Evolutionary conservation across 2,329 filamentous ascomycete species (phyloP), one percentile per base, ranked within the genome.

Genomic region (Coniochaeta prunicola): DNA sequence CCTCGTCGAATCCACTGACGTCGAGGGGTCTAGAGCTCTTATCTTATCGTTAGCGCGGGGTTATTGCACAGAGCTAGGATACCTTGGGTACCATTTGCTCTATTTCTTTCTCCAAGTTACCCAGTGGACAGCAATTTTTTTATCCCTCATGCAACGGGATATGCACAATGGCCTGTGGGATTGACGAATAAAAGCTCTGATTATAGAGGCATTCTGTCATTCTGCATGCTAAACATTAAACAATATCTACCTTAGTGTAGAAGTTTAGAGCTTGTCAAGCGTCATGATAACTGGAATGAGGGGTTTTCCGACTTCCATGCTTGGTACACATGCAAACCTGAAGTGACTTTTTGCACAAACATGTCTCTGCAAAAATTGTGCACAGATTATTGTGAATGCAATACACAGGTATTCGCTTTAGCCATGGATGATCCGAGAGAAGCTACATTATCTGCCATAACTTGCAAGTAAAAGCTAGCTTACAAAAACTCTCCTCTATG

Each of bases 31-130:
- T 17, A 50, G 17, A 50, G 45, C 45, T 50, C 45, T 50, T 40
- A 40, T 40, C 36, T 40, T 50, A 50, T 50, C 45, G 40, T 45
- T 38, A 50, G 45, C 45, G 45, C 45, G 45, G 45, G 45, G 45
- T 50, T n/a, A 48, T n/a, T n/a, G n/a, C 42, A 28, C 5, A 5
- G 42, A 48, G 42, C 42, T 48, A 19, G 7, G 13, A 6, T 45
- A 12, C 2, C n/a, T 33, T 12, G 31, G 6, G 31, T 33, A 33
- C 12, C 21, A 45, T 45, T 10, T 19, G 3, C 3, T 21, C 6
- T 12, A 17, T 26, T 9, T 30, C 10, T 21, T 30, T 8, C 4
- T 21, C 38, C 10, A 21, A 19, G 10, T 38, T 5, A 4, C 7
- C 4, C 4, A 36, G 6, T 4, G 34, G 6, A 15, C 12, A 8